These are phyloP conservation scores for Verruconis gallopava DNA, from an alignment of 2,329 filamentous ascomycete genomes.

Conservation along the genomic window DNA sequence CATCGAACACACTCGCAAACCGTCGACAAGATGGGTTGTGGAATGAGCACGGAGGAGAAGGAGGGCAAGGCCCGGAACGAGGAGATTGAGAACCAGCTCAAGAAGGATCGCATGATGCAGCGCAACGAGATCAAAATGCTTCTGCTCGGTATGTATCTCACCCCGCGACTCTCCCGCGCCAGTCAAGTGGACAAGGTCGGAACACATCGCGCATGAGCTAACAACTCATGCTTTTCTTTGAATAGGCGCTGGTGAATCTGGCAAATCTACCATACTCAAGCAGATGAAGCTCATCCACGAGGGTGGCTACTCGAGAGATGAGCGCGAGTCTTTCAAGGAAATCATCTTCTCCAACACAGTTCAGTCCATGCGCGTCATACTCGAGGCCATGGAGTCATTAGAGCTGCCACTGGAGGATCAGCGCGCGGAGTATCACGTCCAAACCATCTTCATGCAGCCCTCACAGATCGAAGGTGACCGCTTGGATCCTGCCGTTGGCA, in stretches of 20 bases:
- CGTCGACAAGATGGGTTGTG: constrained; percentile 93
- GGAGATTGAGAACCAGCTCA: constrained; percentile 99
- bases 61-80: constrained; percentile 99
- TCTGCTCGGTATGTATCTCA: constrained; percentile 63
- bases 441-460: constrained; percentile 98
- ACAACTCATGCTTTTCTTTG: background rate
- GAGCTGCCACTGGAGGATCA: constrained; percentile 79
- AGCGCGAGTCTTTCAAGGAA: constrained; percentile 57
- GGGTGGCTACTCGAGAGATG: constrained; percentile 92
- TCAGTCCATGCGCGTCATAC: constrained; percentile 57
- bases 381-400: constrained; percentile 56
- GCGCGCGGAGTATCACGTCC: constrained; percentile 90
- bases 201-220: background rate
- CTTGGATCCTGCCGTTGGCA: constrained; percentile 85
- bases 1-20: constrained; percentile 12
- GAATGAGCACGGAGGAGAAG: constrained; percentile 99
- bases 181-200: no score
- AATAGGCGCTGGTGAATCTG: constrained; percentile 89
- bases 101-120: constrained; percentile 97
- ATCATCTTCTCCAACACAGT: constrained; percentile 62
- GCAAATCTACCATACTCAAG: constrained; percentile 88
- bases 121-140: constrained; percentile 99
- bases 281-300: constrained; percentile 99
- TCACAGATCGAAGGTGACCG: constrained; percentile 93
- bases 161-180: background rate